phyloP scores from a whole-genome alignment of 345 rosid genomes.

The Citrus maxima region DNA sequence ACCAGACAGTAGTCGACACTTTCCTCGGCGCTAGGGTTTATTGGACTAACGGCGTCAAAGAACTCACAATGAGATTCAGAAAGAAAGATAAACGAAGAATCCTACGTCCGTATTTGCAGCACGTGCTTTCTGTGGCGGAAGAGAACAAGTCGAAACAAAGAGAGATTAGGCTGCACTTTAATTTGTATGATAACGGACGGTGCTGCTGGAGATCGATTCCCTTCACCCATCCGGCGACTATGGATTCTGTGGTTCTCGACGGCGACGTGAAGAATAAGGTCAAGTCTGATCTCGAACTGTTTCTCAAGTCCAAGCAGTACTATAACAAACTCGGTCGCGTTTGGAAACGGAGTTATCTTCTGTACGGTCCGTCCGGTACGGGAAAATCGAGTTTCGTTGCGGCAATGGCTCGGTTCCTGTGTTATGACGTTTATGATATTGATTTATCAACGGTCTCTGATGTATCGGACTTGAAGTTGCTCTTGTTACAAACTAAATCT shows the following conservation, averaged over 20 bases:
- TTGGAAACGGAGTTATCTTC: constrained; percentile 71
- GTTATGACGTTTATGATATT: constrained; percentile 55
- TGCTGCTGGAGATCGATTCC: constrained; percentile 47
- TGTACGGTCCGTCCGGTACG: constrained; percentile 59
- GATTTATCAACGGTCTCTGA: constrained; percentile 44
- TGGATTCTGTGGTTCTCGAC: constrained; percentile 63
- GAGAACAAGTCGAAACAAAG: constrained; percentile 39
- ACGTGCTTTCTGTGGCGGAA: constrained; percentile 42
- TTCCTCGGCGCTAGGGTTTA: constrained; percentile 53
- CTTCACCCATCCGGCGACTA: constrained; percentile 55
- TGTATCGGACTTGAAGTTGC: constrained; percentile 51
- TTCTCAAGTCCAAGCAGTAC: constrained; percentile 58
- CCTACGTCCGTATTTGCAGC: constrained; percentile 68
- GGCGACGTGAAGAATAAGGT: constrained; percentile 46
- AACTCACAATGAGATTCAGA: constrained; percentile 44
- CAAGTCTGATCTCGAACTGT: constrained; percentile 56
- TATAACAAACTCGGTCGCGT: constrained; percentile 59
- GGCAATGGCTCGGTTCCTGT: constrained; percentile 52
- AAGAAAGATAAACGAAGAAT: constrained; percentile 53
- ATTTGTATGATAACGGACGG: constrained; percentile 29
- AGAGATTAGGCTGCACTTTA: constrained; percentile 41
- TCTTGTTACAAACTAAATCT: constrained; percentile 44
- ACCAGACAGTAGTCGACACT: constrained; percentile 38
- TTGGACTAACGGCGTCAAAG: constrained; percentile 30
- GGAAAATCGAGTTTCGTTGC: constrained; percentile 65